These are phyloP conservation scores for Eleusine indica DNA, from an alignment of 176 grass and related monocot genomes.

Conservation along the genomic window DNA sequence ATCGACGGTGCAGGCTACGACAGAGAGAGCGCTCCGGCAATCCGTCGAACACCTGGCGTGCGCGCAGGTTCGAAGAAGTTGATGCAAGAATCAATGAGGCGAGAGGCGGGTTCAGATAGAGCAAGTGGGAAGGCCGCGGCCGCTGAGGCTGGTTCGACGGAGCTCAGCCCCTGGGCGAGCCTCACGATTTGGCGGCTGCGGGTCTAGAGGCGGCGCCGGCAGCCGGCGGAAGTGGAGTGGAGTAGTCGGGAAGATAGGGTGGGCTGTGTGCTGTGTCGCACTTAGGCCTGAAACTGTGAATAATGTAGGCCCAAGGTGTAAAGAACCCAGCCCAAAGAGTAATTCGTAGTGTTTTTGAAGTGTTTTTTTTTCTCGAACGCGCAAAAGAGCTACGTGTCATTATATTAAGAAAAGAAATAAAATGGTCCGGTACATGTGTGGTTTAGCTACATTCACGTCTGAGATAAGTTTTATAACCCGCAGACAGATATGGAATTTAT, in stretches of 20 bases:
- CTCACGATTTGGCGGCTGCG: not conserved
- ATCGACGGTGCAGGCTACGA: not conserved
- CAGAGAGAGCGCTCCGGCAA: not conserved
- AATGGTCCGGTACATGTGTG: too few relatives aligned
- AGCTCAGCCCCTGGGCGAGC: not conserved
- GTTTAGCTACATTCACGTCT: too few relatives aligned
- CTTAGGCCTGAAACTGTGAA: not conserved
- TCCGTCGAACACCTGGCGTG: constrained; percentile 12
- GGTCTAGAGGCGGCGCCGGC: not conserved
- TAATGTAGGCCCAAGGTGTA: not conserved
- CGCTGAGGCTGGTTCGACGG: not conserved
- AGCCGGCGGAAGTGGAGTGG: not conserved
- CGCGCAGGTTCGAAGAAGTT: not conserved
- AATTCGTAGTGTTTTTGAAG: too few relatives aligned
- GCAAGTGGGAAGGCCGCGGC: not conserved
- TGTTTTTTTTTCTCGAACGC: too few relatives aligned
- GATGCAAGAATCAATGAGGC: not conserved
- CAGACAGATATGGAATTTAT: too few relatives aligned
- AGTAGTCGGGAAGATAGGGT: not conserved
- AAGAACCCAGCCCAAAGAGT: not conserved
- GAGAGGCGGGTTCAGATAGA: not conserved
- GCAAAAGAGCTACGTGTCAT: too few relatives aligned
- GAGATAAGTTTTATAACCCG: too few relatives aligned
- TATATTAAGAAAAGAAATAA: too few relatives aligned
- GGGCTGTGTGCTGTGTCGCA: too few relatives aligned